phyloP scores from a whole-genome alignment of 2,329 filamentous ascomycete genomes.

The Pseudopyrenochaeta lycopersici region DNA sequence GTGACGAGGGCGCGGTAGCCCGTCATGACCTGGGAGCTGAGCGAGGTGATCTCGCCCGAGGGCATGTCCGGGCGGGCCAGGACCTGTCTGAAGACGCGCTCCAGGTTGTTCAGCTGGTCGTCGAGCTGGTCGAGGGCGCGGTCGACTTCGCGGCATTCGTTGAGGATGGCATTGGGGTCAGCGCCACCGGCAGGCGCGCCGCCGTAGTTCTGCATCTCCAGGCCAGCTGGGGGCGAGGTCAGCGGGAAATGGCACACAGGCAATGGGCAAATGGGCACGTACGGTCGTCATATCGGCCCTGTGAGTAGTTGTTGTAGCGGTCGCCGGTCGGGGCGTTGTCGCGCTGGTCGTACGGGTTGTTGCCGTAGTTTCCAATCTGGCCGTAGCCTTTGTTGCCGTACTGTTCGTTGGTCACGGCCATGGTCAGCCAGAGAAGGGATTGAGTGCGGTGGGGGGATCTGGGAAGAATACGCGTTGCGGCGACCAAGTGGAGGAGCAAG shows the following conservation, averaged over 20 bases:
- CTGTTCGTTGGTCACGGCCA: constrained; percentile 40
- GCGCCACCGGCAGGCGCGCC: constrained; percentile 24
- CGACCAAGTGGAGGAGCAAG: constrained; percentile 18
- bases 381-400: constrained; percentile 53
- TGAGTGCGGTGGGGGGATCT: constrained; percentile 12
- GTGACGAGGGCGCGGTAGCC: constrained; percentile 81
- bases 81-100: constrained; percentile 73
- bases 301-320: constrained; percentile 65
- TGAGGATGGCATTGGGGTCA: constrained; percentile 79
- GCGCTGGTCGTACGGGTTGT: constrained; percentile 56
- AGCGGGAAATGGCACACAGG: constrained; percentile 37
- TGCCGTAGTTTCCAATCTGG: constrained; percentile 52
- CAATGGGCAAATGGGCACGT: constrained; percentile 32
- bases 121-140: constrained; percentile 79
- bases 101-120: constrained; percentile 74
- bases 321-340: constrained; percentile 53
- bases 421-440: constrained; percentile 21
- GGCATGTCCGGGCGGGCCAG: constrained; percentile 79
- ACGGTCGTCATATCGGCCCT: constrained; percentile 48
- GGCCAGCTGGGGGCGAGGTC: constrained; percentile 44
- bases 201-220: constrained; percentile 75
- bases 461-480: constrained; percentile 9
- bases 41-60: constrained; percentile 74
- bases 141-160: constrained; percentile 85
- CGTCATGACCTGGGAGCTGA: constrained; percentile 82